Evolutionary conservation across 2,329 filamentous ascomycete species (phyloP).

Genomic region (Fusarium praegraminearum): DNA sequence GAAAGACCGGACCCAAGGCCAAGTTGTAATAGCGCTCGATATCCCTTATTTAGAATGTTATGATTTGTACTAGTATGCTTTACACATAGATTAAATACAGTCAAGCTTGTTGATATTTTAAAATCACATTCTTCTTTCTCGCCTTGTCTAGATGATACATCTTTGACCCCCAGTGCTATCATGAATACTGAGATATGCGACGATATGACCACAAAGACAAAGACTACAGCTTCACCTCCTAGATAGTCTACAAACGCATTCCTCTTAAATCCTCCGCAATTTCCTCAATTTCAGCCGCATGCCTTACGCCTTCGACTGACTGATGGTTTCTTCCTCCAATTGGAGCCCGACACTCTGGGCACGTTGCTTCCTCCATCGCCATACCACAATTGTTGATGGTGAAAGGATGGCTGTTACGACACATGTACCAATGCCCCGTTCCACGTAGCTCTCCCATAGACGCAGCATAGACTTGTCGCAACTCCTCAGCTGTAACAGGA

Average conservation of each 20-base stretch:
- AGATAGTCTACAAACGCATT: neutral
- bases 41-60: neutral
- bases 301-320: neutral
- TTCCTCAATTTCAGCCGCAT: neutral
- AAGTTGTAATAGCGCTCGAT: conserved; percentile 21
- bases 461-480: conserved; percentile 1
- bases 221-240: neutral
- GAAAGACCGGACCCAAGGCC: conserved; percentile 24
- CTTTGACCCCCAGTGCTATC: too few species aligned
- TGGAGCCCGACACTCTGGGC: conserved; percentile 1
- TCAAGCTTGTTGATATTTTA: neutral
- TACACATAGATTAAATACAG: conserved; percentile 6
- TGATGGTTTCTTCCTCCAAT: neutral
- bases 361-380: conserved; percentile 1
- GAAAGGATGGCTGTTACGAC: neutral
- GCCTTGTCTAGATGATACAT: neutral
- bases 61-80: neutral
- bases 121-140: neutral
- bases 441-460: neutral
- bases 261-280: neutral
- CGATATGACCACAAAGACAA: neutral
- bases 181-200: neutral
- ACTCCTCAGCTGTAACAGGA: conserved; percentile 1
- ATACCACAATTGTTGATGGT: conserved; percentile 8
- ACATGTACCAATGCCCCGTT: conserved; percentile 6